These are phyloP conservation scores for Phytopythium mirpurense DNA, from an alignment of 352 stramenopile genomes.

Conservation along the genomic window DNA sequence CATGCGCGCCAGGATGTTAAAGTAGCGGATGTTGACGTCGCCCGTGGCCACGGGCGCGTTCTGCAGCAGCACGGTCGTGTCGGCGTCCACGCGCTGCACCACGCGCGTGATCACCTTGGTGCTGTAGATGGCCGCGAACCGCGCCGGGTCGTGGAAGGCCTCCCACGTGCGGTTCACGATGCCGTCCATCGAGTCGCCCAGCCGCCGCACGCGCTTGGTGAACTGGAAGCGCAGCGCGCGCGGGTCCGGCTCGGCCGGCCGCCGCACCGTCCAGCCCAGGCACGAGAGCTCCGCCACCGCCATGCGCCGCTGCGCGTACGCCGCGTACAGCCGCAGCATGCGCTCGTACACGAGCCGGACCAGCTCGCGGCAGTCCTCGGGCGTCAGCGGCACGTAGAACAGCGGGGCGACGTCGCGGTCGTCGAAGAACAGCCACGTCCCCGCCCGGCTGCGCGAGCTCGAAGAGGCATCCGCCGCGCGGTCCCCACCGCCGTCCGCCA, in stretches of 20 bases:
- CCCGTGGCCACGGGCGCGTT: conserved; percentile 28
- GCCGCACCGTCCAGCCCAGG: conserved; percentile 31
- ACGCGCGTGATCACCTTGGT: conserved; percentile 30
- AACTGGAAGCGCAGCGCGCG: conserved; percentile 38
- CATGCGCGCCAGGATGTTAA: conserved; percentile 34
- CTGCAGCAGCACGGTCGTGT: conserved; percentile 36
- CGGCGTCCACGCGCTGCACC: conserved; percentile 25
- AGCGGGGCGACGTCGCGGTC: conserved; percentile 23
- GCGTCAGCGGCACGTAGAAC: conserved; percentile 26
- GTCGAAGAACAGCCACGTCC: conserved; percentile 31
- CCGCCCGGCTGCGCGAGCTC: conserved; percentile 9
- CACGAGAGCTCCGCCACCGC: conserved; percentile 25
- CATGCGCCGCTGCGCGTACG: conserved; percentile 25
- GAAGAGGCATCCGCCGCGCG: too few relatives aligned
- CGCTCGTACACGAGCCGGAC: conserved; percentile 26
- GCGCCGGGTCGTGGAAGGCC: conserved; percentile 29
- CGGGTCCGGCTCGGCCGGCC: conserved; percentile 17
- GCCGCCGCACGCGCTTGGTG: conserved; percentile 25
- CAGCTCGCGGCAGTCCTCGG: conserved; percentile 20
- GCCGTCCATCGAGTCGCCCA: conserved; percentile 31
- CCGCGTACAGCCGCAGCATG: conserved; percentile 27
- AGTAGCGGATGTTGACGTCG: conserved; percentile 29
- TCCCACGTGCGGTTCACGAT: conserved; percentile 37
- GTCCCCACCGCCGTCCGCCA: conserved; percentile 3
- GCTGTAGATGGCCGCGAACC: conserved; percentile 38